Evolutionary conservation across 139 green algal species (phyloP).

Genomic region (Raphidocelis subcapitata): DNA sequence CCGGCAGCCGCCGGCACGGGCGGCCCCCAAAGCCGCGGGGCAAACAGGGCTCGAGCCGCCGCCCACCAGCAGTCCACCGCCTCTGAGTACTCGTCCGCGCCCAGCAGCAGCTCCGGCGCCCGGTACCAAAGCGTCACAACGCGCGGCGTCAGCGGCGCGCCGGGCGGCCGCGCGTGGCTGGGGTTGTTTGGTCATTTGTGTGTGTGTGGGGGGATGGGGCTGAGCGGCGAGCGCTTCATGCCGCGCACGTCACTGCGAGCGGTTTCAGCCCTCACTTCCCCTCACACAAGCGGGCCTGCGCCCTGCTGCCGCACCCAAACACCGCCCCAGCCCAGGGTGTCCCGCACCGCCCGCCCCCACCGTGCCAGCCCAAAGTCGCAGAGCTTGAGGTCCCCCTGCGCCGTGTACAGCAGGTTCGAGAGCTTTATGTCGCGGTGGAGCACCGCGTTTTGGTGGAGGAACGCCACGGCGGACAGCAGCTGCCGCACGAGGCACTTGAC

Average conservation of each 20-base stretch:
- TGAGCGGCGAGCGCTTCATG: background rate
- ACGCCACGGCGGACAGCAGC: slow-evolving; percentile 68
- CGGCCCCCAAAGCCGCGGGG: too few species aligned
- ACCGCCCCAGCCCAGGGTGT: too few species aligned
- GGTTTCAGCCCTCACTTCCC: too few species aligned
- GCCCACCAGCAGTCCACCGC: slow-evolving; percentile 91
- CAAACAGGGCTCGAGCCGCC: too few species aligned
- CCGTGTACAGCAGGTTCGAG: slow-evolving; percentile 73
- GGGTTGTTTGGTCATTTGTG: background rate
- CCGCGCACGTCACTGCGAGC: too few species aligned
- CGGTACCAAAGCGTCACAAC: slow-evolving; percentile 98
- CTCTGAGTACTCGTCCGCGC: slow-evolving; percentile 79
- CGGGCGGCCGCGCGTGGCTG: slow-evolving; percentile 10
- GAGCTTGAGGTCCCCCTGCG: slow-evolving; percentile 65
- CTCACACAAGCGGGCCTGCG: too few species aligned
- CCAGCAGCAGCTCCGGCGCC: slow-evolving; percentile 95
- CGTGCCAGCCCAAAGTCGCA: slow-evolving; percentile 79
- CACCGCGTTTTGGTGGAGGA: slow-evolving; percentile 70
- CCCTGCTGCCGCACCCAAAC: too few species aligned
- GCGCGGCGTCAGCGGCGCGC: slow-evolving; percentile 38
- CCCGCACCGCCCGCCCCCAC: too few species aligned
- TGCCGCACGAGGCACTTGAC: slow-evolving; percentile 74
- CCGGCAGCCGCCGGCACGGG: too few species aligned
- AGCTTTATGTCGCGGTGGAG: slow-evolving; percentile 74
- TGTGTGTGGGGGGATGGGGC: background rate